Percentiles rank a stretch among this genome's conserved stretches.
Conservation (phyloP, 352 stramenopile genomes). For the Pythium periplocum region DNA sequence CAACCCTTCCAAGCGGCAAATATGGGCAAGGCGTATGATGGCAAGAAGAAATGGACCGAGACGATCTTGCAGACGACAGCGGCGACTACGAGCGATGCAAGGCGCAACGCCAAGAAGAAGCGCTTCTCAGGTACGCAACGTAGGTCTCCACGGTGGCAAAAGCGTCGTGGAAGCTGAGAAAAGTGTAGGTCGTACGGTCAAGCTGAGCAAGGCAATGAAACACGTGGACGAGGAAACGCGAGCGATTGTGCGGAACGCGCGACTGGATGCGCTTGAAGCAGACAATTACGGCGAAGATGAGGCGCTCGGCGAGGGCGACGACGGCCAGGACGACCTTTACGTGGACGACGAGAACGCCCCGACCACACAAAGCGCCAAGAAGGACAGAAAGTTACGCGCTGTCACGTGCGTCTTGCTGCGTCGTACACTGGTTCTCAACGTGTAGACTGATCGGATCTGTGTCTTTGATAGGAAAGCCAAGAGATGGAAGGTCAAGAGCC, state of each 20-base stretch:
- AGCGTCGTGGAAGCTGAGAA: no score
- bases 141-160: no score
- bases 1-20: not conserved
- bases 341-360: conserved; percentile 50
- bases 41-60: conserved; percentile 84
- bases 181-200: conserved; percentile 51
- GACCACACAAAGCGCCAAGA: conserved; percentile 22
- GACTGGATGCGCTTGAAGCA: conserved; percentile 83
- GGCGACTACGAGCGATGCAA: conserved; percentile 1
- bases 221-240: conserved; percentile 81
- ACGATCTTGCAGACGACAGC: conserved; percentile 55
- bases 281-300: conserved; percentile 84
- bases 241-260: conserved; percentile 75
- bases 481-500: conserved; percentile 84
- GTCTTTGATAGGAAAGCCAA: conserved; percentile 10
- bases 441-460: not conserved
- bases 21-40: conserved; percentile 77
- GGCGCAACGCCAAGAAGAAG: conserved; percentile 30
- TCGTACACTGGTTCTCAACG: not conserved
- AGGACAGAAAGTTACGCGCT: conserved; percentile 6
- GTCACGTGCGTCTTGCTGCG: no score
- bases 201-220: conserved; percentile 79
- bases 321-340: conserved; percentile 52
- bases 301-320: conserved; percentile 30
- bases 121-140: conserved; percentile 46